phyloP scores from a whole-genome alignment of 2,329 filamentous ascomycete genomes.

The Phyllosticta citriasiana region DNA sequence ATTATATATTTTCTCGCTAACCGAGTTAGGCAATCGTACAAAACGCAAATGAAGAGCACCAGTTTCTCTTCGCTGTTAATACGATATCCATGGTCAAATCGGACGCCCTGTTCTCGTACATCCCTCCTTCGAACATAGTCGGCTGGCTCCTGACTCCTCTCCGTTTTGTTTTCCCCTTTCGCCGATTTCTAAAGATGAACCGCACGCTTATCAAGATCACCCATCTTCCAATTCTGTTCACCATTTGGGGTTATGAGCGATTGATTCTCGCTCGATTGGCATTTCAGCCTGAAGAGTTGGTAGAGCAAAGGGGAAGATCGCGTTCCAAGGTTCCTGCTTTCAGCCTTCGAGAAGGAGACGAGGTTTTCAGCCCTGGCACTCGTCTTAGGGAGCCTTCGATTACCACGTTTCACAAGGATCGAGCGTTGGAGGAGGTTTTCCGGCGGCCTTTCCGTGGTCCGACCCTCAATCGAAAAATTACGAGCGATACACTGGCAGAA shows the following conservation, averaged over 20 bases:
- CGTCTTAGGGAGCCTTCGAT: conserved; percentile 78
- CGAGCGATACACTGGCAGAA: conserved; percentile 34
- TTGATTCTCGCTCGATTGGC: conserved; percentile 64
- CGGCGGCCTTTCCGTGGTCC: conserved; percentile 54
- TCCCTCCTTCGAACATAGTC: conserved; percentile 83
- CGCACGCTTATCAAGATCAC: conserved; percentile 85
- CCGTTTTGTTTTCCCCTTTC: conserved; percentile 69
- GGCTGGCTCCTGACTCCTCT: conserved; percentile 82
- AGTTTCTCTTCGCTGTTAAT: conserved; percentile 90
- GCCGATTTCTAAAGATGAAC: conserved; percentile 74
- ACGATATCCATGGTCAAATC: conserved; percentile 98
- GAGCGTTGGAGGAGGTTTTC: conserved; percentile 85
- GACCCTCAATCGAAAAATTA: conserved; percentile 21
- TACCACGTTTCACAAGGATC: conserved; percentile 80
- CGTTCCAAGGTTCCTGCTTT: conserved; percentile 43
- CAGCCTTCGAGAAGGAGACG: conserved; percentile 29
- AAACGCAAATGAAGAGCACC: conserved; percentile 86
- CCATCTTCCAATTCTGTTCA: conserved; percentile 77
- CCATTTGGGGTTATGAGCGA: conserved; percentile 80
- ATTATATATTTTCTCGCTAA: too few species aligned
- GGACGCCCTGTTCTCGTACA: conserved; percentile 89
- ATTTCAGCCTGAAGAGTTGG: conserved; percentile 74
- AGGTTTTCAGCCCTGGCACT: conserved; percentile 59
- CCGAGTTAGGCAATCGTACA: conserved; percentile 58
- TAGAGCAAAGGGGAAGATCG: conserved; percentile 58